These are phyloP conservation scores for Pythium brachiatum DNA, from an alignment of 352 stramenopile genomes.

Conservation along the genomic window DNA sequence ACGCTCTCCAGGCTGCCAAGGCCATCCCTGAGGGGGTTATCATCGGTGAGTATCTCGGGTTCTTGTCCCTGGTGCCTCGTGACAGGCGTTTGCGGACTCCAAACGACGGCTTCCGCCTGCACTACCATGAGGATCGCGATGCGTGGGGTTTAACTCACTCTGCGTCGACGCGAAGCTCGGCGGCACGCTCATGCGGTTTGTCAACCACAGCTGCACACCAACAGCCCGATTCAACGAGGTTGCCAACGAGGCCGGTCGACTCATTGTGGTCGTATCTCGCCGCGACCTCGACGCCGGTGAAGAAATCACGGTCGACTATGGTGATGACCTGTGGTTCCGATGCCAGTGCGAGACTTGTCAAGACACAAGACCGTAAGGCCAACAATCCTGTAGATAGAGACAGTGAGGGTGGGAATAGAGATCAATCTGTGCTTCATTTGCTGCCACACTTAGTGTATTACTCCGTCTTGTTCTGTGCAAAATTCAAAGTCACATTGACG, in stretches of 20 bases:
- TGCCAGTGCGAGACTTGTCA: not conserved
- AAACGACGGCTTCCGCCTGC: slow-evolving; percentile 5
- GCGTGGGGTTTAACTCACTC: not conserved
- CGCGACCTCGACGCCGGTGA: not conserved
- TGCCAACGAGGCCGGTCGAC: not conserved
- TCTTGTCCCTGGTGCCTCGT: not conserved
- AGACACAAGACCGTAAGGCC: not conserved
- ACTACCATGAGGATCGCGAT: slow-evolving; percentile 1
- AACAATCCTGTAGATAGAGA: not conserved
- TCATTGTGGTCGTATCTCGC: not conserved
- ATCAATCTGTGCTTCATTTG: not conserved
- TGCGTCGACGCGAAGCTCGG: not conserved
- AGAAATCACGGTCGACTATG: slow-evolving; percentile 2
- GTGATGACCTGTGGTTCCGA: not conserved
- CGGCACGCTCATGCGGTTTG: not conserved
- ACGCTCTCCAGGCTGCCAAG: not conserved
- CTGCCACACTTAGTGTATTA: too few species aligned
- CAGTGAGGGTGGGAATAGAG: not conserved
- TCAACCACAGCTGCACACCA: not conserved
- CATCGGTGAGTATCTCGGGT: not conserved
- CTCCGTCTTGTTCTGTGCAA: too few species aligned
- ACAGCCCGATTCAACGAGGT: not conserved
- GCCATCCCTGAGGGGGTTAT: not conserved
- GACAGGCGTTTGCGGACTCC: not conserved
- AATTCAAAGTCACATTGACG: not conserved